Conservation (phyloP, 2,329 filamentous ascomycete species). For the Neofusicoccum ribis region DNA sequence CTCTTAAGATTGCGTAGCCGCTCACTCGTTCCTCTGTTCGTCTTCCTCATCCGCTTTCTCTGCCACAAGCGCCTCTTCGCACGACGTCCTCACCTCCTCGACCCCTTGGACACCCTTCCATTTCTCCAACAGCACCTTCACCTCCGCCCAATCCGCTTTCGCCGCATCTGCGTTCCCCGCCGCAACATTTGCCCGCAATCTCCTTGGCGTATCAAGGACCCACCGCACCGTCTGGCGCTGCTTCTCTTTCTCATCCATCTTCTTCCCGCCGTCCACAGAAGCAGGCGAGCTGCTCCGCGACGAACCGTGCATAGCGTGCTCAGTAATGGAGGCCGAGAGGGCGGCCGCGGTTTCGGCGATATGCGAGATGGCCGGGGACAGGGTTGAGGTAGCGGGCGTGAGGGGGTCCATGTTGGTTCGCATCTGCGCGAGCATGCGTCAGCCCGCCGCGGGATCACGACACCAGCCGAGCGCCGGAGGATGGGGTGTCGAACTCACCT, state of each 20-base stretch:
- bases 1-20: no score
- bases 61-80: constrained; percentile 28
- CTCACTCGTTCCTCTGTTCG: not conserved
- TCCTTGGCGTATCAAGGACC: constrained; percentile 62
- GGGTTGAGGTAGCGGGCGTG: constrained; percentile 70
- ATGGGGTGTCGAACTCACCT: constrained; percentile 45
- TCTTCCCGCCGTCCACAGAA: not conserved
- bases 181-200: constrained; percentile 58
- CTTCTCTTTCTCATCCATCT: constrained; percentile 36
- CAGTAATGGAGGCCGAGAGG: constrained; percentile 42
- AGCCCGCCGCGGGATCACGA: not conserved
- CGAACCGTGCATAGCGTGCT: constrained; percentile 20
- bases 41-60: not conserved
- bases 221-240: constrained; percentile 61
- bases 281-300: constrained; percentile 7
- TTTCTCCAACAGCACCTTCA: constrained; percentile 41
- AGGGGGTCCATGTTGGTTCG: constrained; percentile 77
- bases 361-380: constrained; percentile 71
- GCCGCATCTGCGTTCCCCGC: constrained; percentile 65
- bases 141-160: constrained; percentile 49
- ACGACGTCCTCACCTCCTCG: constrained; percentile 40
- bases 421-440: constrained; percentile 55
- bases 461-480: no score
- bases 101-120: constrained; percentile 49
- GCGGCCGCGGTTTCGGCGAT: constrained; percentile 64